Evolutionary conservation across 75 land plant species (phyloP).

Genomic region (Pinus taeda): DNA sequence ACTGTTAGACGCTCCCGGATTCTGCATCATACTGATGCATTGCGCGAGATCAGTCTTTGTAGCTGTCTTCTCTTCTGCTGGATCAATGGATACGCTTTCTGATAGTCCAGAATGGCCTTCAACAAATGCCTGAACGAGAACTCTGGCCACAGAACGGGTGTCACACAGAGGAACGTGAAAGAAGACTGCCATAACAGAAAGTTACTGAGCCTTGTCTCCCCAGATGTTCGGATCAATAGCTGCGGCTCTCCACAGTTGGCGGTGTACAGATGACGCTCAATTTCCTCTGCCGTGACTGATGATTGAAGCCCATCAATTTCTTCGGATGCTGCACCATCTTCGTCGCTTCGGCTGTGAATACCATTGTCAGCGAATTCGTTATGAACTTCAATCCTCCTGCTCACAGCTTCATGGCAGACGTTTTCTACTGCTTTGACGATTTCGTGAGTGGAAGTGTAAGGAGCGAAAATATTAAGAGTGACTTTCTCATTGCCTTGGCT

Average conservation of each 20-base stretch:
- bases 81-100: slow-evolving; percentile 28
- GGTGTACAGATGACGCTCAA: slow-evolving; percentile 27
- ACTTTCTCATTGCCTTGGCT: slow-evolving; percentile 26
- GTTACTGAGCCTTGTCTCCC: slow-evolving; percentile 19
- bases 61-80: slow-evolving; percentile 11
- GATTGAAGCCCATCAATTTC: not conserved
- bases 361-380: too few relatives aligned
- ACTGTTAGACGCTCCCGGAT: too few relatives aligned
- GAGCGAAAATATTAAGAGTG: slow-evolving; percentile 35
- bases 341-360: too few relatives aligned
- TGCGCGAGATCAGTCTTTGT: too few relatives aligned
- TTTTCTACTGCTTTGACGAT: slow-evolving; percentile 25
- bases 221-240: too few relatives aligned
- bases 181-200: slow-evolving; percentile 42
- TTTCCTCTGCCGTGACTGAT: slow-evolving; percentile 15
- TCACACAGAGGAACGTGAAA: slow-evolving; percentile 16
- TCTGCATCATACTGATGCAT: too few relatives aligned
- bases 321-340: too few relatives aligned
- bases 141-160: slow-evolving; percentile 55
- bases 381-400: too few relatives aligned
- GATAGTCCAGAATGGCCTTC: slow-evolving; percentile 50
- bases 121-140: slow-evolving; percentile 49
- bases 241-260: slow-evolving; percentile 30
- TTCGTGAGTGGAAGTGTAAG: slow-evolving; percentile 50
- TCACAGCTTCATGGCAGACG: too few relatives aligned